Base-by-base conservation (phyloP, 2,329 filamentous ascomycete genomes). In the Blumeria graminis region DNA sequence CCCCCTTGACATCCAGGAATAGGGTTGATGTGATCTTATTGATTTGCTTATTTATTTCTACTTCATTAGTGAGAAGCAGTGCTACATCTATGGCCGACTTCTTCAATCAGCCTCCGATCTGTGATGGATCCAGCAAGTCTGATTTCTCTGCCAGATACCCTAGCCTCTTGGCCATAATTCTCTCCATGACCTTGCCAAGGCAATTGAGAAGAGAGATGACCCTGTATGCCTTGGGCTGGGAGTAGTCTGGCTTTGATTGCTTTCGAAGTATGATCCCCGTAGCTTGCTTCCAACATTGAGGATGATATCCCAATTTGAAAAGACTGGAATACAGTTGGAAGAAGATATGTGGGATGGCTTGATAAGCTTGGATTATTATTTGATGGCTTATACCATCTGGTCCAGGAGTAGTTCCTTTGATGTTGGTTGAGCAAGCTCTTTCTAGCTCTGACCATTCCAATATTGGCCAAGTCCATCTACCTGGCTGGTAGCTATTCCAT, bases 121-220 rank as follows among this genome's bases (percentile, higher is more conserved):
- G 22, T 2, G 22, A 28, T 2, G 22, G 22, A 28, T 28, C 22
- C 22, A 28, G 22, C 22, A 28, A 28, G 22, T 28, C 22, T 28
- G 22, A 28, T 28, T 1, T 28, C 22, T 28, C 22, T 28, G 22
- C 22, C 4, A 28, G 22, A 28, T 28, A 28, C 22, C 22, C 22
- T 28, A 28, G 22, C 22, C 22, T 41, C n/a, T 6, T 41, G 38
- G 11, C n/a, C 11, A 50, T 3, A 3, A 50, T 6, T 18, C 18
- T 50, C 22, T 50, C 22, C 22, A 50, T 14, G 4, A 22, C 45
- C 18, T 50, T 50, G 11, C 45, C 4, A 18, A 50, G 45, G 18
- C 22, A 50, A 22, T 50, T 55, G 10, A 45, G 36, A n/a, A 55
- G 34, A 11, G 53, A 55, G 8, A 55, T 55, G 6, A 55, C 36